Conservation (phyloP, 1,284 basidiomycete genomes). For the Papiliotrema laurentii region DNA sequence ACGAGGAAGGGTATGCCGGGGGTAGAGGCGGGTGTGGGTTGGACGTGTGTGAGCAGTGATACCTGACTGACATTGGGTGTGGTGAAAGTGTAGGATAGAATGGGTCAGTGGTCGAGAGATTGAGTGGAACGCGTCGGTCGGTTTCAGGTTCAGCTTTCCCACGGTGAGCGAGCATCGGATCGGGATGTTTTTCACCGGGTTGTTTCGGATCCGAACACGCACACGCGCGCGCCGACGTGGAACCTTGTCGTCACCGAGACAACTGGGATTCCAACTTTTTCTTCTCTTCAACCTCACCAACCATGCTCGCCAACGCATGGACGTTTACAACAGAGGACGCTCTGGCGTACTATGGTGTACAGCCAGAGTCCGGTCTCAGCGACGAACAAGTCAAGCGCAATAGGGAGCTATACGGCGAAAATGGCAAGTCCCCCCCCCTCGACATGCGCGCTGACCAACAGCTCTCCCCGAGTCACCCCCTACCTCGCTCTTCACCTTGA, state of each 20-base stretch:
- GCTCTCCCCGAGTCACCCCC: conserved; percentile 84
- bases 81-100: too few species aligned
- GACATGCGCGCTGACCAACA: conserved; percentile 36
- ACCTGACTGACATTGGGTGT: conserved; percentile 29
- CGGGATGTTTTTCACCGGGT: too few species aligned
- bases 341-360: conserved; percentile 40
- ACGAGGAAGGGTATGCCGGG: conserved; percentile 70
- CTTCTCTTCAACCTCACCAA: conserved; percentile 2
- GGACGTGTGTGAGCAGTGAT: conserved; percentile 48
- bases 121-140: neutral
- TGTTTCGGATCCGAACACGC: neutral
- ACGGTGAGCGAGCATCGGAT: neutral
- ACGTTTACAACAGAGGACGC: conserved; percentile 42
- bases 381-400: conserved; percentile 57
- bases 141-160: conserved; percentile 1
- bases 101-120: too few species aligned
- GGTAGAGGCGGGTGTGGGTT: conserved; percentile 49
- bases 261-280: neutral
- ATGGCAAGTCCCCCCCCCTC: conserved; percentile 59
- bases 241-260: neutral
- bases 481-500: conserved; percentile 87
- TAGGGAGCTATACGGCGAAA: conserved; percentile 74
- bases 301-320: conserved; percentile 47
- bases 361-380: conserved; percentile 35
- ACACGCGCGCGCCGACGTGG: neutral